phyloP scores from a whole-genome alignment of 2,329 filamentous ascomycete species.

The Coniochaeta pulveracea region DNA sequence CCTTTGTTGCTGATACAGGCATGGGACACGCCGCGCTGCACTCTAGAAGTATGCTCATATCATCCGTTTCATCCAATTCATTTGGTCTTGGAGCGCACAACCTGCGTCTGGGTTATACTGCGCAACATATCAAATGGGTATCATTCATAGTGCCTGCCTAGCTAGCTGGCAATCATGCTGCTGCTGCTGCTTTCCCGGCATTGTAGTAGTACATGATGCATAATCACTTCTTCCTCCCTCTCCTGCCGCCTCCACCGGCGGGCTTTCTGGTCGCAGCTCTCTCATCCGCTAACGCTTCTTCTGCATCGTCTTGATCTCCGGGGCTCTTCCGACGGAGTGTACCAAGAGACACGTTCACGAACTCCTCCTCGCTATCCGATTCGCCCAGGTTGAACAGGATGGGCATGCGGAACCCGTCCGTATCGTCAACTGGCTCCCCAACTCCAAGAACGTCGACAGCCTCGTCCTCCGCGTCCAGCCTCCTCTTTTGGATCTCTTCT shows the following conservation, averaged over 20 bases:
- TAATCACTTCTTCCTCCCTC: slow-evolving; percentile 28
- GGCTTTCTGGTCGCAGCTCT: slow-evolving; percentile 27
- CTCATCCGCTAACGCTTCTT: slow-evolving; percentile 37
- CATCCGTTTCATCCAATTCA: too few species aligned
- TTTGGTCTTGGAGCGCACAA: too few species aligned
- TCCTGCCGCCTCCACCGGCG: slow-evolving; percentile 22
- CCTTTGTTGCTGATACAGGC: too few species aligned
- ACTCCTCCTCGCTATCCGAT: slow-evolving; percentile 92
- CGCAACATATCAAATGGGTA: too few species aligned
- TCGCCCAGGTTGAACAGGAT: slow-evolving; percentile 87
- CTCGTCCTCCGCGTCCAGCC: slow-evolving; percentile 86
- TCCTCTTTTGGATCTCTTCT: slow-evolving; percentile 84
- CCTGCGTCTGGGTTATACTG: too few species aligned
- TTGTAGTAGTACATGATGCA: too few species aligned
- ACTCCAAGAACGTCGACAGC: slow-evolving; percentile 81
- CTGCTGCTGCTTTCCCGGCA: too few species aligned
- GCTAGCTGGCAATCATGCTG: too few species aligned
- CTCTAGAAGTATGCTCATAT: too few species aligned
- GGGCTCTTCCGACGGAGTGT: slow-evolving; percentile 83
- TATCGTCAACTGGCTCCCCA: slow-evolving; percentile 41
- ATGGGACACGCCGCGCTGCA: too few species aligned
- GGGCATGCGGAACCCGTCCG: slow-evolving; percentile 69
- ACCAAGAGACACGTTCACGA: slow-evolving; percentile 55
- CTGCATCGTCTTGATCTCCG: slow-evolving; percentile 57
- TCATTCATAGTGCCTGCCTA: too few species aligned